Conservation (phyloP, 2,329 filamentous ascomycete genomes). For the Myriosclerotinia scirpicola region DNA sequence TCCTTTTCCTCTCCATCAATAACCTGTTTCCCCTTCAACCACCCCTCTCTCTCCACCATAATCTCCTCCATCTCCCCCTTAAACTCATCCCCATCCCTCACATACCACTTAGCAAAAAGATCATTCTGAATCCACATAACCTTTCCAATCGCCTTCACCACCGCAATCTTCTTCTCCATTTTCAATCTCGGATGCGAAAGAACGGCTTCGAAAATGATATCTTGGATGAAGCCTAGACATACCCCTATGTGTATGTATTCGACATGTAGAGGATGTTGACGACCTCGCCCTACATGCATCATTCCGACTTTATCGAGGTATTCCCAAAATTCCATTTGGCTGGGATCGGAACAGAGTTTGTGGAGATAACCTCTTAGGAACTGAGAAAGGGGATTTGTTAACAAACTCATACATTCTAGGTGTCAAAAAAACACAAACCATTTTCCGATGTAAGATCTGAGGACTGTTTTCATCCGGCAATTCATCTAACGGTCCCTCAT, state of each 20-base stretch:
- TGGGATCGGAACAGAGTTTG: constrained; percentile 21
- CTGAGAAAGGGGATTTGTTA: neutral
- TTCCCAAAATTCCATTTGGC: constrained; percentile 53
- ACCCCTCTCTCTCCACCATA: constrained; percentile 20
- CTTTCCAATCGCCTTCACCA: constrained; percentile 75
- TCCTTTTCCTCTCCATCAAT: constrained; percentile 1
- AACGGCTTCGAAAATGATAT: constrained; percentile 74
- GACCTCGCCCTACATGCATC: constrained; percentile 24
- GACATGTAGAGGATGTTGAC: constrained; percentile 22
- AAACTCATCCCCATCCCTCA: constrained; percentile 25
- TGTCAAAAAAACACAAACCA: constrained; percentile 27
- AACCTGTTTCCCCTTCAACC: constrained; percentile 15
- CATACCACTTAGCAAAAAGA: constrained; percentile 78
- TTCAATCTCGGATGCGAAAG: constrained; percentile 60
- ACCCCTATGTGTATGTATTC: constrained; percentile 79
- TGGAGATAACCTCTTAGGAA: constrained; percentile 17
- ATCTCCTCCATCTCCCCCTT: constrained; percentile 16
- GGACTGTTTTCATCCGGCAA: constrained; percentile 48
- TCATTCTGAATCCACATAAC: constrained; percentile 89
- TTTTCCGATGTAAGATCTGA: constrained; percentile 65
- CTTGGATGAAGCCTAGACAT: constrained; percentile 72
- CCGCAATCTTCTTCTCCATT: constrained; percentile 66
- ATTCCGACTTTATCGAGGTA: constrained; percentile 77
- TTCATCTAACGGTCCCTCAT: constrained; percentile 52
- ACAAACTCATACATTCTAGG: neutral